phyloP scores from a whole-genome alignment of 345 rosid species.

The Eutrema japonicum region DNA sequence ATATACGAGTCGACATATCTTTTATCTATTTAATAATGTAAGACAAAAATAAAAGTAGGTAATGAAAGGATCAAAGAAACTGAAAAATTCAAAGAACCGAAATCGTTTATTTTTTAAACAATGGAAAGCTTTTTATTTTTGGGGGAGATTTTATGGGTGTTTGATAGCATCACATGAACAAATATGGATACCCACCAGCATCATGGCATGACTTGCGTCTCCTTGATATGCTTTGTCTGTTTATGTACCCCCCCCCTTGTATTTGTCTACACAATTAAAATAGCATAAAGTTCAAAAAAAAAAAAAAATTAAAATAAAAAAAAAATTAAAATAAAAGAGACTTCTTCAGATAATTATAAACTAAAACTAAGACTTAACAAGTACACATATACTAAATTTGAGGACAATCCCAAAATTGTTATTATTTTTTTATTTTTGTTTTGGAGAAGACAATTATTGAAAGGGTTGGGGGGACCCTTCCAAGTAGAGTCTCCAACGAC shows the following conservation, averaged over 20 bases:
- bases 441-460: constrained; percentile 13
- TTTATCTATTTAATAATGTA: constrained; percentile 19
- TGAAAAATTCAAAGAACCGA: constrained; percentile 31
- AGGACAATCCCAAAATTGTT: background rate
- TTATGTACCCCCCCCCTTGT: constrained; percentile 28
- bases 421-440: background rate
- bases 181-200: constrained; percentile 52
- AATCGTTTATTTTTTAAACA: background rate
- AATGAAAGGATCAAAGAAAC: constrained; percentile 10
- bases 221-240: constrained; percentile 38
- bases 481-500: constrained; percentile 1
- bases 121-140: background rate
- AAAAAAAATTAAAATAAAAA: background rate
- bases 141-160: constrained; percentile 35
- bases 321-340: background rate
- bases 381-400: background rate
- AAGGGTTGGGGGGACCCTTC: constrained; percentile 11
- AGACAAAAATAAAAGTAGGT: constrained; percentile 43
- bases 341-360: constrained; percentile 1
- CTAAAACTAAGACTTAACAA: background rate
- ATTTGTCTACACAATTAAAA: constrained; percentile 12
- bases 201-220: constrained; percentile 35
- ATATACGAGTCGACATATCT: constrained; percentile 34
- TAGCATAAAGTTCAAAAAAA: constrained; percentile 3
- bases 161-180: constrained; percentile 47